These are phyloP conservation scores for Xylaria acuta DNA, from an alignment of 495 filamentous ascomycete species.

Conservation along the genomic window DNA sequence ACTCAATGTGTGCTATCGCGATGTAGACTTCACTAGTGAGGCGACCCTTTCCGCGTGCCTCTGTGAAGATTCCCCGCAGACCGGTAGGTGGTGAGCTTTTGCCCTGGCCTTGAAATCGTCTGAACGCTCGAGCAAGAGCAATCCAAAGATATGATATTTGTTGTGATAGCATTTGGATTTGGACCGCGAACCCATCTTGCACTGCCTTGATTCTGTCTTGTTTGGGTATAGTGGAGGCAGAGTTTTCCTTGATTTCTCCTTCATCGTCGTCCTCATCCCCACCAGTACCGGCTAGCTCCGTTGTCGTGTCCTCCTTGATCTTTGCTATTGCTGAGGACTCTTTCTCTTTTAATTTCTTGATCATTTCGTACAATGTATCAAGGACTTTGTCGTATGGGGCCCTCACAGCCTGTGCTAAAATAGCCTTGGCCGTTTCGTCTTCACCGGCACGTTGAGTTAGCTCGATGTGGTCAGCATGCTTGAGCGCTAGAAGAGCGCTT, in stretches of 20 bases:
- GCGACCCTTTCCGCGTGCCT: constrained; percentile 82
- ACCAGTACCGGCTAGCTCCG: constrained; percentile 45
- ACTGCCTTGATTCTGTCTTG: constrained; percentile 73
- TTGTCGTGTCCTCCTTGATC: constrained; percentile 64
- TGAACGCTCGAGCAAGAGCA: constrained; percentile 89
- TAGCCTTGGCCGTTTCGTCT: constrained; percentile 69
- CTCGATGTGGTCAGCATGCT: constrained; percentile 85
- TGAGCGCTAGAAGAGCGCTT: constrained; percentile 87
- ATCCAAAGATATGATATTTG: constrained; percentile 93
- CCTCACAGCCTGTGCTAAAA: constrained; percentile 74
- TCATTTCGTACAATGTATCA: constrained; percentile 81
- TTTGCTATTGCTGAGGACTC: constrained; percentile 73
- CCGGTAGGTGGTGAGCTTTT: constrained; percentile 73
- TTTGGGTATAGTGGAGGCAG: constrained; percentile 61
- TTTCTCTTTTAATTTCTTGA: constrained; percentile 72
- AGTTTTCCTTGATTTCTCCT: constrained; percentile 60
- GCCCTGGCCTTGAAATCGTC: constrained; percentile 92
- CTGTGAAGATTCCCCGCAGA: constrained; percentile 81
- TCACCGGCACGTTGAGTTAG: constrained; percentile 70
- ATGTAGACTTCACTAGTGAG: constrained; percentile 94
- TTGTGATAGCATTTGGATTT: constrained; percentile 74
- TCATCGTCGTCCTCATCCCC: constrained; percentile 72
- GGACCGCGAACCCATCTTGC: constrained; percentile 70
- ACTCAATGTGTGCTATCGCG: constrained; percentile 88
- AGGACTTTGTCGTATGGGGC: constrained; percentile 84